Base-by-base conservation (phyloP, 2,329 filamentous ascomycete genomes). In the Fusarium pseudocircinatum region DNA sequence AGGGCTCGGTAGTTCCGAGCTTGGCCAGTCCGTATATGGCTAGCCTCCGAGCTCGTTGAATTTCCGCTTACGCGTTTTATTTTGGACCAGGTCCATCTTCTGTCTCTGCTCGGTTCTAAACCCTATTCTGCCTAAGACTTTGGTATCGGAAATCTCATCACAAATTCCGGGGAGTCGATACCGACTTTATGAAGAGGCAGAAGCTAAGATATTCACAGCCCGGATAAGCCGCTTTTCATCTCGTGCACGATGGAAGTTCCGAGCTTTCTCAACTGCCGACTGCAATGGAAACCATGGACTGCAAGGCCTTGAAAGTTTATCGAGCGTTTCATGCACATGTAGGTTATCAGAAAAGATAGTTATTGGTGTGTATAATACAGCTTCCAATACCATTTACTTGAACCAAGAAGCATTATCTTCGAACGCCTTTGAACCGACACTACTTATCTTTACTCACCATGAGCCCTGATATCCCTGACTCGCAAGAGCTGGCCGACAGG, bases 331-430 rank as follows among this genome's bases (percentile, higher is more conserved):
- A 10, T 3, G 4, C 0, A 4, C 7, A 32, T 32, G 7, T 3
- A n/a, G 2, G 6, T 2, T 2, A 3, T 4, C 1, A 4, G 3
- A 7, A 2, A 32, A 1, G 0, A 14, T 32, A 6, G 15, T 0
- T 5, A 18, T 50, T 8, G 0, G 4, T 24, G 0, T 14, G 22
- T 34, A 50, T 50, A 24, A 24, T 20, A 34, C n/a, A 26, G 13
- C 16, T 52, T 20, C 16, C 9, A 7, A 24, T 0, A 34, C n/a
- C 18, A 20, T 50, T 34, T 14, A 20, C 8, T 10, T 5, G 2
- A 50, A 34, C 22, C 22, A 16, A 24, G 10, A 49, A 18, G 6
- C 16, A 24, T 24, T 4, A 24, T 20, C n/a, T n/a, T n/a, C n/a
- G n/a, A n/a, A n/a, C n/a, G 7, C 13, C 18, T n/a, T 24, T 20